A percentile compares a stretch with the other conserved stretches of the same genome.
Evolutionary conservation across 306 rosid genomes (phyloP).

Genomic region (Sindora glabra): DNA sequence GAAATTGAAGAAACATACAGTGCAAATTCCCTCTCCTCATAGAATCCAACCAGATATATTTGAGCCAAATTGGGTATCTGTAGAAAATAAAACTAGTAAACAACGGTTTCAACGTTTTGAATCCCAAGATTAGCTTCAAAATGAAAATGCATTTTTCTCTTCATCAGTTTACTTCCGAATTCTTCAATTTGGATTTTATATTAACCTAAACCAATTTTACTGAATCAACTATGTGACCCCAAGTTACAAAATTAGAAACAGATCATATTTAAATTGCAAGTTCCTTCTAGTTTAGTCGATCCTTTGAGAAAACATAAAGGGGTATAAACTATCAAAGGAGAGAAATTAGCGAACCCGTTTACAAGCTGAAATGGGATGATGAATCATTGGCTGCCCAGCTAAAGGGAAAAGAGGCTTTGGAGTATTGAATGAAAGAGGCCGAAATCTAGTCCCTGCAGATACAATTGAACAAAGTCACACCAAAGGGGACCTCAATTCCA

Average conservation of each 20-base stretch:
- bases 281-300: background rate
- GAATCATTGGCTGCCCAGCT: constrained; percentile 97
- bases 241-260: background rate
- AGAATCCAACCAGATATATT: constrained; percentile 79
- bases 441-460: constrained; percentile 82
- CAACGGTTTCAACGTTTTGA: background rate
- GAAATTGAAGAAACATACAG: constrained; percentile 89
- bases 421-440: constrained; percentile 94
- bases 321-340: background rate
- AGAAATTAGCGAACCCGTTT: constrained; percentile 56
- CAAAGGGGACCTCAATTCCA: constrained; percentile 5
- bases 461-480: background rate
- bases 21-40: constrained; percentile 91
- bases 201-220: background rate
- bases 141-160: background rate
- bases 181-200: background rate
- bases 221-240: background rate
- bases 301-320: background rate
- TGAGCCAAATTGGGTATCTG: constrained; percentile 91
- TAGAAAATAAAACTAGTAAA: background rate
- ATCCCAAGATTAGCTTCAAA: background rate
- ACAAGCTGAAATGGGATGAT: constrained; percentile 92
- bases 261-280: constrained; percentile 12
- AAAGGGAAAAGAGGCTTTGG: constrained; percentile 97
- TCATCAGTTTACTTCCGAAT: background rate